Base-by-base conservation (phyloP, 345 rosid species). In the Raphanus sativus region DNA sequence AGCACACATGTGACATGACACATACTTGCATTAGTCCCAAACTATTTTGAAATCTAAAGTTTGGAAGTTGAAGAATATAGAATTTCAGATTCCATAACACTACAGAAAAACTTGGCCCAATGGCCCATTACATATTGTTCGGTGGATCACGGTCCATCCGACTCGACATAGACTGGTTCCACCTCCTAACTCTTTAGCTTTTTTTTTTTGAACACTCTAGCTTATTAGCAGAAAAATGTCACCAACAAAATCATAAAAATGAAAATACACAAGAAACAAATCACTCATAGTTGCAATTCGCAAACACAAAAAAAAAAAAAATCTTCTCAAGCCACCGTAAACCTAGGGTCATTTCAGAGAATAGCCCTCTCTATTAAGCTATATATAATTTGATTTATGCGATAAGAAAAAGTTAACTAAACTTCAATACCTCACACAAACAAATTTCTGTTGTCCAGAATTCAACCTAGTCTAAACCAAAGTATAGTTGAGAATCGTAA, bases 201-300 rank as follows among this genome's bases (percentile, higher is more conserved):
- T 21, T 21, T 21, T 21, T 21, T 21, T 21, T 21, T 21, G 21
- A 21, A 21, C 21, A 21, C 21, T 21, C 21, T 12, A 28, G 3
- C 16, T 54, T 69, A 55, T 69, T 32, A 69, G 10, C 17, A 69
- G 29, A 69, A 69, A 75, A 16, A 48, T 25, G 64, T 4, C 55
- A 52, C 5, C 25, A 62, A 69, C 30, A 24, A 67, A 30, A 21
- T 42, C 24, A 60, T 15, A 36, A 8, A 33, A 62, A 9, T 0
- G 1, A 48, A 21, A 71, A 8, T 61, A 16, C 25, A 8, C 33
- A 6, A 9, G 26, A 11, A 30, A 60, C 62, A 75, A n/a, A 75
- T 59, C 68, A 76, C 69, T 36, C 65, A 3, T 32, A 62, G 34
- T 76, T 13, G 33, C 42, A 36, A 8, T 36, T 36, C 42, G 11